phyloP scores from a whole-genome alignment of 1,284 basidiomycete species.

The Vanrija sp. region DNA sequence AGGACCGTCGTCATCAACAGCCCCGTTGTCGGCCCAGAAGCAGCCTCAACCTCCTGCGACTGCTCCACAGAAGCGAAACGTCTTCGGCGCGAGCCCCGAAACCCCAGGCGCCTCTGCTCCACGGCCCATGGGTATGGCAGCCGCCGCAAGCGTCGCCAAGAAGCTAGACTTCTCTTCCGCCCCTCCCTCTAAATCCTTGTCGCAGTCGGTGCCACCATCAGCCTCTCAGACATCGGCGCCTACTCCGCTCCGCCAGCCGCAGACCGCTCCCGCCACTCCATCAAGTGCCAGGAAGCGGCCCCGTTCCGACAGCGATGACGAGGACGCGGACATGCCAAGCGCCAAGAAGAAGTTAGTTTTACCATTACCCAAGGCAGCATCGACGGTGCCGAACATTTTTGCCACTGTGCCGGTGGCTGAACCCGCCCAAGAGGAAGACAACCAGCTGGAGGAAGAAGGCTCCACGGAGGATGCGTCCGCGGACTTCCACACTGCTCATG shows the following conservation, averaged over 20 bases:
- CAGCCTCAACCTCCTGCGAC: background rate
- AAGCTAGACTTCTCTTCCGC: constrained; percentile 7
- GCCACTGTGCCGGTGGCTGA: background rate
- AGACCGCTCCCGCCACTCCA: background rate
- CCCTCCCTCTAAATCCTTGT: background rate
- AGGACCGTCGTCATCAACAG: background rate
- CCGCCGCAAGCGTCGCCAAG: constrained; percentile 14
- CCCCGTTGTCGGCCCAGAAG: background rate
- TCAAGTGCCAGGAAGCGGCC: background rate
- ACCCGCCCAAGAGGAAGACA: background rate
- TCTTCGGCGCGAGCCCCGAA: constrained; percentile 21
- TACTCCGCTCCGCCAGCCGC: background rate
- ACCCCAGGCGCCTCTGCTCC: constrained; percentile 27
- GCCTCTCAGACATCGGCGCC: background rate
- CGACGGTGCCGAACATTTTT: background rate
- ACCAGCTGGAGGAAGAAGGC: too few species aligned
- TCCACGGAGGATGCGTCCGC: background rate
- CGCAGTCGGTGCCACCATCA: background rate
- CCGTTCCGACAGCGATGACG: too few species aligned
- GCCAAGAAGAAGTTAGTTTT: background rate
- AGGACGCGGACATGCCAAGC: background rate
- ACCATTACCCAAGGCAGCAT: background rate
- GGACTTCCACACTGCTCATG: background rate
- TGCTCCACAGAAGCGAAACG: constrained; percentile 32
- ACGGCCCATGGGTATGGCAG: constrained; percentile 25